Base-by-base conservation (phyloP, 331 rosid genomes). In the Quercus tomentella region DNA sequence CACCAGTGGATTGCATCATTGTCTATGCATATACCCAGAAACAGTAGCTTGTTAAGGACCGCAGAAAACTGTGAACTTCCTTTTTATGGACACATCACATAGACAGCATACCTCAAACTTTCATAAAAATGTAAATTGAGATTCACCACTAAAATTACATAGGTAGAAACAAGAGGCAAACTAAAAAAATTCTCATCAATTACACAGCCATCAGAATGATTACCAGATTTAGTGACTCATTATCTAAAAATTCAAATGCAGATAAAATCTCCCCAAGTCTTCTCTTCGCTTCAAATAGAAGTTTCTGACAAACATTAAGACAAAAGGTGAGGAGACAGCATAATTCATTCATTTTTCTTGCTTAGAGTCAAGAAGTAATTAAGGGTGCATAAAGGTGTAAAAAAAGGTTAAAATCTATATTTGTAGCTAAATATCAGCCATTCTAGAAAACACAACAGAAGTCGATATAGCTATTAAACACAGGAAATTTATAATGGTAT, bases 241-340 rank as follows among this genome's bases (percentile, higher is more conserved):
- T 77, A 85, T 95, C 99, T 80, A 95, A 88, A 81, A 95, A 95
- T 84, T 95, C 99, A 86, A 95, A 95, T 73, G 98, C 98, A 79
- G 99, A 95, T 65, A 95, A 89, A 82, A 95, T 88, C 88, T 91
- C 98, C 87, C 98, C 99, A 73, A 95, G 98, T 80, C 88, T 91
- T 82, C 87, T 84, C 89, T 89, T 95, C 76, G 99, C 99, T 80
- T 91, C 96, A 79, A 87, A 85, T 77, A 95, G 89, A 82, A 95
- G 94, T 81, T 90, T 90, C 98, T 95, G 88, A 76, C 75, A 63
- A 74, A 79, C 65, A 83, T 76, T 56, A 80, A 18, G 79, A 75
- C 80, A 79, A 82, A 58, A 69, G 72, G 82, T 76, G 67, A 87
- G 84, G 62, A 56, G 84, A 73, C 61, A 72, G 67, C 56, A 78